Base-by-base conservation (phyloP, 83 land plant genomes). In the Picea abies region DNA sequence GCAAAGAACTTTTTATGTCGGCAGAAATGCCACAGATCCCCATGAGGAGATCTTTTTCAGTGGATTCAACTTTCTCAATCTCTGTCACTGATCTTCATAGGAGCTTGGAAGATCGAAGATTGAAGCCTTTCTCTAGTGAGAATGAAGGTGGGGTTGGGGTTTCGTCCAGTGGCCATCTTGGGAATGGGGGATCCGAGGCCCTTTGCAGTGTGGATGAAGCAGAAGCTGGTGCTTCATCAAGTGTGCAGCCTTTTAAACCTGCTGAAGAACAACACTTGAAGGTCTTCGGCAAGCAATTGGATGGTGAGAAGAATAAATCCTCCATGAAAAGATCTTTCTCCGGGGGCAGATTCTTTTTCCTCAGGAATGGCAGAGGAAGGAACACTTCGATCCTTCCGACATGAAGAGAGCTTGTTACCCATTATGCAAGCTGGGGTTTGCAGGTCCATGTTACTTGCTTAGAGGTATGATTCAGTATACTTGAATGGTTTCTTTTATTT, bases 251-350 rank as follows among this genome's bases (percentile, higher is more conserved):
- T 72, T 72, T 49, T 20, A 80, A 66, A 26, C 63, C 49, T 11
- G 56, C 56, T 6, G 23, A 49, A 23, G 64, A 78, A 58, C 37
- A 60, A 1, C 16, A 58, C 23, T 26, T 29, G 80, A 60, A 56
- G 29, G 25, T 44, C 12, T 80, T 78, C 77, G 82, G 65, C 8
- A 84, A 80, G 60, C 75, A 63, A 62, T 81, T 83, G 81, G 83
- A 81, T 63, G 58, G 79, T 78, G 83, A 83, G 4, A 83, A 75
- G 83, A 85, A 81, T 80, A 82, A 85, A 44, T 69, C 79, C 0
- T 4, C 81, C 25, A 89, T 89, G 88, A 86, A 89, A 80, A 89
- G 90, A 75, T 89, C 90, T 4, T 70, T 82, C 52, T 89, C 90
- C 3, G 84, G 86, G 76, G 88, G 90, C 7, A 83, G 81, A 32